phyloP scores from a whole-genome alignment of 768 basidiomycete genomes.

The Agaricus subrufescens region DNA sequence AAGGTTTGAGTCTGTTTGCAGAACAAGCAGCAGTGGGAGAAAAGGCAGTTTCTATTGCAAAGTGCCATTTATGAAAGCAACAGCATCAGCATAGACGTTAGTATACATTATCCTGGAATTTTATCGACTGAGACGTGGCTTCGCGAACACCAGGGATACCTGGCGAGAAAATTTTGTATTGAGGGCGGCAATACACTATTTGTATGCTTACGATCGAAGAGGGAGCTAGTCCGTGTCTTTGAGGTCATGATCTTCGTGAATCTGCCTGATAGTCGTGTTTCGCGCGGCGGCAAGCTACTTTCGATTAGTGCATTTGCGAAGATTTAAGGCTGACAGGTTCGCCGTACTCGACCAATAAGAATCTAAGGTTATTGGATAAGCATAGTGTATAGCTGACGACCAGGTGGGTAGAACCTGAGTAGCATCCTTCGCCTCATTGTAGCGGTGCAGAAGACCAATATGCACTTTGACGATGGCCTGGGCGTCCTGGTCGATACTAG shows the following conservation, averaged over 20 bases:
- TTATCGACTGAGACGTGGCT: no score
- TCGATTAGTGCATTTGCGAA: constrained; percentile 6
- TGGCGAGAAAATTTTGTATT: no score
- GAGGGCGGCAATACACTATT: no score
- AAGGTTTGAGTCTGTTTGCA: no score
- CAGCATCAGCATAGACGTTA: no score
- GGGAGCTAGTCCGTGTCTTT: constrained; percentile 46
- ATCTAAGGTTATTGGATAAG: constrained; percentile 38
- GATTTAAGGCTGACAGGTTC: background rate
- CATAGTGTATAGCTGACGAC: background rate
- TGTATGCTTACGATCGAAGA: background rate
- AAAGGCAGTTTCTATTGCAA: no score
- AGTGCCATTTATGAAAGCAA: no score
- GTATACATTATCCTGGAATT: no score
- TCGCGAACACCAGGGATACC: no score
- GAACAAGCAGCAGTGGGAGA: no score
- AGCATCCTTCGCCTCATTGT: constrained; percentile 83
- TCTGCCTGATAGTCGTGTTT: constrained; percentile 65
- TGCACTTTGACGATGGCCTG: constrained; percentile 52
- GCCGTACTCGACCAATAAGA: constrained; percentile 67
- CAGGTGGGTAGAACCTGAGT: constrained; percentile 49
- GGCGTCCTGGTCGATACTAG: constrained; percentile 20
- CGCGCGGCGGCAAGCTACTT: constrained; percentile 66
- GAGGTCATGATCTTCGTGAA: constrained; percentile 70
- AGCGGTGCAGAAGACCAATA: constrained; percentile 67